Percentiles rank a stretch among this genome's conserved stretches.
phyloP scores from a whole-genome alignment of 2,329 filamentous ascomycete genomes.

The Parastagonospora nodorum region DNA sequence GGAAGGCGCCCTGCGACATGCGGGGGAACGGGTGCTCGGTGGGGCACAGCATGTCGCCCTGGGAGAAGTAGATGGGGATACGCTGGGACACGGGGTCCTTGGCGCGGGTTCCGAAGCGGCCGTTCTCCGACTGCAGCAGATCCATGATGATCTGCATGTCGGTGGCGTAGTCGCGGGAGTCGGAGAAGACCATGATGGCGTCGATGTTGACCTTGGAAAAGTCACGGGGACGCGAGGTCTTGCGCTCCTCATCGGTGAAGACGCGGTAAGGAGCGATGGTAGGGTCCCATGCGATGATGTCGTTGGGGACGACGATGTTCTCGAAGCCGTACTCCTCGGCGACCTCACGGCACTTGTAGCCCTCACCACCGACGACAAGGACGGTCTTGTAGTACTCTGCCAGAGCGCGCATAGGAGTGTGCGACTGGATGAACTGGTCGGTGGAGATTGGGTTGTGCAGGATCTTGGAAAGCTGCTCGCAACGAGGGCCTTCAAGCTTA shows the following conservation, averaged over 20 bases:
- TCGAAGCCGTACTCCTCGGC: conserved; percentile 76
- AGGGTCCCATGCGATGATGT: conserved; percentile 72
- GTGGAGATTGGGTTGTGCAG: conserved; percentile 68
- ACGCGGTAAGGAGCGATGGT: conserved; percentile 71
- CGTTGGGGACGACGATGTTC: conserved; percentile 74
- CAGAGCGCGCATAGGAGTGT: conserved; percentile 77
- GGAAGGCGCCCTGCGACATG: conserved; percentile 77
- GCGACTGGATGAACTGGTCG: conserved; percentile 78
- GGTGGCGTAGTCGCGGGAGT: conserved; percentile 74
- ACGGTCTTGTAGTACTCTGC: conserved; percentile 79
- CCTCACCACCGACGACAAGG: conserved; percentile 75
- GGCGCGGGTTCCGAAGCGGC: conserved; percentile 67
- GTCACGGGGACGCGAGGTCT: conserved; percentile 70
- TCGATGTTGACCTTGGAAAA: conserved; percentile 74
- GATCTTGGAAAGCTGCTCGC: conserved; percentile 70
- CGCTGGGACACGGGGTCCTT: conserved; percentile 68
- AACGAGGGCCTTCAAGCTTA: conserved; percentile 69
- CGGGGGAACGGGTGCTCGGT: conserved; percentile 64
- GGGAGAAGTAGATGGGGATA: conserved; percentile 76
- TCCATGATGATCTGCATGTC: conserved; percentile 80
- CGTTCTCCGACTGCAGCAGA: conserved; percentile 70
- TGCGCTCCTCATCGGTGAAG: conserved; percentile 71
- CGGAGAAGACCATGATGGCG: conserved; percentile 75
- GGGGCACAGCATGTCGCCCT: conserved; percentile 68
- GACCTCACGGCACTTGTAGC: conserved; percentile 74